Evolutionary conservation across 2,329 filamentous ascomycete genomes (phyloP), one percentile per base, ranked within the genome.

Genomic region (Orbilia ellipsospora): DNA sequence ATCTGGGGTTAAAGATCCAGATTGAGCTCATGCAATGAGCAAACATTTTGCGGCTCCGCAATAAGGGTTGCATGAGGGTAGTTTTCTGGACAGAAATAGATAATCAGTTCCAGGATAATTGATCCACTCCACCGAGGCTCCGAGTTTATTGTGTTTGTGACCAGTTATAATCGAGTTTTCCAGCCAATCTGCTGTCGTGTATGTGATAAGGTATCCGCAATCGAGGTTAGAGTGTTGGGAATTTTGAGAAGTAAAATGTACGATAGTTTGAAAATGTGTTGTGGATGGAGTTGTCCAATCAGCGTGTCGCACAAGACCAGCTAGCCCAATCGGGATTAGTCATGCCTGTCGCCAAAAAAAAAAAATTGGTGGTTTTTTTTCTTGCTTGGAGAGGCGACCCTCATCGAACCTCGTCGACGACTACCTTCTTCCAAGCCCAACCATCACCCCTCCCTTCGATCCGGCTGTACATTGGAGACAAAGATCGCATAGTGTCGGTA

Each of bases 331-430:
- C 44, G 1, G 63, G 63, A 67, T 40, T 74, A 59, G 70, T 23
- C 23, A 15, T 7, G n/a, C 20, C 26, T 60, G 63, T 68, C 70
- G 70, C 70, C 68, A 52, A 28, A 66, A 15, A 40, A 74, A 73
- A 73, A 66, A 66, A 55, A 23, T 42, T 16, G 23, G n/a, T 23
- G n/a, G 28, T n/a, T 65, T 57, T 54, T 42, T 36, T 68, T 72
- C 64, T 70, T 57, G 67, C 59, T 74, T 36, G 6, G 69, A 73
- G 68, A 74, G 63, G 40, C 64, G 70, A 40, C 20, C 54, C 36
- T 18, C 54, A 20, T 67, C 28, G 13, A 56, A 50, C 68, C 48
- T 50, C 61, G 45, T 59, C 68, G 44, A 57, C 68, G 60, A 65
- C 52, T 26, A 59, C 28, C 56, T 10, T 73, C 55, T 54, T 42